Base-by-base conservation (phyloP, 768 basidiomycete genomes). In the Tricholoma bakamatsutake region DNA sequence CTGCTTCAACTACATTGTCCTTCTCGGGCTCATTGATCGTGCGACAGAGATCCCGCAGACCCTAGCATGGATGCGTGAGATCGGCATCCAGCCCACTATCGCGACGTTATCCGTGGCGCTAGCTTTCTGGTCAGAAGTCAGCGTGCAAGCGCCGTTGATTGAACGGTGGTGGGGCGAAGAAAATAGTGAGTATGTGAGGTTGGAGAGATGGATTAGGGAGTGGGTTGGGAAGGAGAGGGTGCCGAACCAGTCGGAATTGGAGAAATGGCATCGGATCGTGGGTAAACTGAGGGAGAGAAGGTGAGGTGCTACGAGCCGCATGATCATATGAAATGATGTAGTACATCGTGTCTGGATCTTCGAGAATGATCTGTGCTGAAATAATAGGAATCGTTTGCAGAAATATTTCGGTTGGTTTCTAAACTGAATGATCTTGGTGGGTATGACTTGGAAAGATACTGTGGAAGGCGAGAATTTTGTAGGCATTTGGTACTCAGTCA, bases 111-210 rank as follows among this genome's bases (percentile, higher is more conserved):
- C 83, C 1, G 64, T 83, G 0, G 81, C 83, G 18, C 64, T 93
- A 50, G 81, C 83, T 45, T 80, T 87, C 57, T 91, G 89, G 82
- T 77, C 76, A 5, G 89, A 93, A 64, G 81, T 87, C 30, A 80
- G 81, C 58, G 68, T 82, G 53, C 78, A 81, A 43, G 79, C 82
- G 11, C 83, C 85, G 46, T 61, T 85, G 58, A 67, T 88, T 15
- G 83, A 85, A 63, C 58, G 70, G 54, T 74, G 71, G 65, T 69
- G 61, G 50, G 65, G 70, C n/a, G 61, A 60, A 43, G 70, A 61
- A 59, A 67, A 67, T 48, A 69, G 70, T 35, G 71, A 81, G 61
- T 83, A 81, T 68, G 57, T 58, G 43, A 69, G 63, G 61, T 61
- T 85, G 18, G 68, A 78, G 39, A 54, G 55, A 42, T 88, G 86